phyloP scores from a whole-genome alignment of 2,329 filamentous ascomycete species.

The Apiospora rasikravindrae region DNA sequence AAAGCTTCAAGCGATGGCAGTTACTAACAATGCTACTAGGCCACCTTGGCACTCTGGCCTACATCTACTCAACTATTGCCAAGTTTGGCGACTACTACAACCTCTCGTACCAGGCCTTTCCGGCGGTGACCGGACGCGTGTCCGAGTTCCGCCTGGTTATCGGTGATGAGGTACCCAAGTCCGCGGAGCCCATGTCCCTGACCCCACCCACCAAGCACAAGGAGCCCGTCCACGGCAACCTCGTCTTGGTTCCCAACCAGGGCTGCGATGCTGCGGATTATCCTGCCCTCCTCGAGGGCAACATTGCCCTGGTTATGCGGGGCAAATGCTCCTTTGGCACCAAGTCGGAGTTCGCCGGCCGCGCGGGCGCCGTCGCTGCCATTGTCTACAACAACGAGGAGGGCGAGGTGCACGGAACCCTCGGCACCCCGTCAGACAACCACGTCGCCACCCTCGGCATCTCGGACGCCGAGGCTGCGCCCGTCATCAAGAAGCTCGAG shows the following conservation, averaged over 20 bases:
- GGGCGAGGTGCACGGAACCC: conserved; percentile 68
- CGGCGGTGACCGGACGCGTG: conserved; percentile 65
- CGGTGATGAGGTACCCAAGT: conserved; percentile 54
- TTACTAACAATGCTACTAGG: conserved; percentile 45
- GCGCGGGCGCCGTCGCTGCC: conserved; percentile 72
- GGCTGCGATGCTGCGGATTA: conserved; percentile 72
- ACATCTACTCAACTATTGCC: conserved; percentile 62
- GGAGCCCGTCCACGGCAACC: conserved; percentile 62
- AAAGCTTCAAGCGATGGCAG: not conserved
- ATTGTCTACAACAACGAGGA: conserved; percentile 76
- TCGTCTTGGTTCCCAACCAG: conserved; percentile 65
- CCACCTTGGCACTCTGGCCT: conserved; percentile 68
- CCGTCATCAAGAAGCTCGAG: conserved; percentile 59
- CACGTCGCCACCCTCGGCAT: conserved; percentile 75
- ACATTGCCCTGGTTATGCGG: conserved; percentile 73
- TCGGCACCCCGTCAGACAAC: conserved; percentile 63
- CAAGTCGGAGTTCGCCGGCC: conserved; percentile 72
- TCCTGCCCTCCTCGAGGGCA: conserved; percentile 60
- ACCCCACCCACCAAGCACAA: conserved; percentile 68
- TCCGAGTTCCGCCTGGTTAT: conserved; percentile 63
- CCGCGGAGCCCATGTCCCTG: conserved; percentile 64
- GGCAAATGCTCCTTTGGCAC: conserved; percentile 73
- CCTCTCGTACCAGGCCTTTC: conserved; percentile 67
- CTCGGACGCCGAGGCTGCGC: conserved; percentile 61
- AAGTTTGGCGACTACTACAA: conserved; percentile 65